Base-by-base conservation (phyloP, 805 yeast species). In the fission yeast (Schizosaccharomyces pombe) region DNA sequence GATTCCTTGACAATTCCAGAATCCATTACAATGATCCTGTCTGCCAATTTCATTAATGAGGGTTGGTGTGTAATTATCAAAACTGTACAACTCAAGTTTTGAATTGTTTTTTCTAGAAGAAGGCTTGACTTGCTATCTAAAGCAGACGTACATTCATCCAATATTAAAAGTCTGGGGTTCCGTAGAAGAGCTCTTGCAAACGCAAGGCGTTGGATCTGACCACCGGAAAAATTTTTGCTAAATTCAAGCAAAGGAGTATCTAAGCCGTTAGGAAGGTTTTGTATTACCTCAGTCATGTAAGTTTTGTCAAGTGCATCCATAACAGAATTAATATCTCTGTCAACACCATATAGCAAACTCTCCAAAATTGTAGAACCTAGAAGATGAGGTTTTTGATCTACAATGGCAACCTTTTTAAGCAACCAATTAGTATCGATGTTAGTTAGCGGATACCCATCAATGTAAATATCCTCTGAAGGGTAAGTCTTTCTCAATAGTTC, bases 101-200 rank as follows among this genome's bases (percentile, higher is more conserved):
- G 54, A 0, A 89, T 68, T 56, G 84, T 59, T 1, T 71, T 61
- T 14, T 72, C 67, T n/a, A 91, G 73, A 1, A 64, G 62, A 5
- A 62, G 60, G 0, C 82, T 65, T 58, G 79, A 82, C 19, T 70
- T 74, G 0, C 79, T 70, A 63, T 91, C 98, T 52, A 91, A 68
- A 0, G 94, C 82, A 0, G 96, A 79, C 0, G 97, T 86, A 60
- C 87, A 80, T 63, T 91, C 98, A 65, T 91, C 98, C 52, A 91
- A 65, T 19, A 79, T 67, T 54, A 77, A 62, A 4, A 91, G 71
- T 31, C 69, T 68, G 0, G 96, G 91, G 22, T 72, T 69, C 37
- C 87, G 67, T 3, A 87, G 56, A 2, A 91, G 58, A 0, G 94
- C 91, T 53, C 97, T 72, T 0, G 89, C 94, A 54, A 91, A 77